Percentiles rank a stretch among this genome's conserved stretches.
Evolutionary conservation across 306 rosid species (phyloP).

Genomic region (Vigna unguiculata): DNA sequence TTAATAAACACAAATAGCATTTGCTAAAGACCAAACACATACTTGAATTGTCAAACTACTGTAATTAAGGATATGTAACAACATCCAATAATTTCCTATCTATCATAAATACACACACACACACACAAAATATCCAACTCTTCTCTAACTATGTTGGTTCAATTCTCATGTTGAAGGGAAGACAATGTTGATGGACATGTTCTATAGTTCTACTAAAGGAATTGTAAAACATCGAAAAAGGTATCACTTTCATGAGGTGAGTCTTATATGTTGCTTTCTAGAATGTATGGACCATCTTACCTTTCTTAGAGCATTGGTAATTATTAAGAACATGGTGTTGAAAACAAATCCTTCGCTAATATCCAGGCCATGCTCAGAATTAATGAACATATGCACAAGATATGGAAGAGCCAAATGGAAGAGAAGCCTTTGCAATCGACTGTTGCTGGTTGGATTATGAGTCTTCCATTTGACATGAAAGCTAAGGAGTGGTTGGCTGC

Average conservation of each 20-base stretch:
- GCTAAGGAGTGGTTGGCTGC: conserved; percentile 94
- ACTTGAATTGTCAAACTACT: background rate
- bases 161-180: conserved; percentile 66
- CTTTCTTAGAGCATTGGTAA: conserved; percentile 16
- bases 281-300: conserved; percentile 20
- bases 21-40: no score
- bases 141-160: conserved; percentile 31
- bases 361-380: conserved; percentile 96
- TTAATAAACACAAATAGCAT: no score
- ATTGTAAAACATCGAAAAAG: conserved; percentile 85
- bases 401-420: conserved; percentile 83
- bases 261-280: conserved; percentile 43
- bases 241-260: conserved; percentile 96
- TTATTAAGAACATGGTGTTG: conserved; percentile 34
- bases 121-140: background rate
- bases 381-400: conserved; percentile 94
- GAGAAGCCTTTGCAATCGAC: conserved; percentile 76
- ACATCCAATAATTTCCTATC: background rate
- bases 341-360: conserved; percentile 43
- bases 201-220: conserved; percentile 82
- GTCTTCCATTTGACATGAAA: conserved; percentile 81
- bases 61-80: background rate
- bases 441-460: conserved; percentile 85
- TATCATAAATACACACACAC: background rate
- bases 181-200: conserved; percentile 99